Evolutionary conservation across 1,284 basidiomycete species (phyloP), one percentile per base, ranked within the genome.

Genomic region (Lignosus rhinocerotis): DNA sequence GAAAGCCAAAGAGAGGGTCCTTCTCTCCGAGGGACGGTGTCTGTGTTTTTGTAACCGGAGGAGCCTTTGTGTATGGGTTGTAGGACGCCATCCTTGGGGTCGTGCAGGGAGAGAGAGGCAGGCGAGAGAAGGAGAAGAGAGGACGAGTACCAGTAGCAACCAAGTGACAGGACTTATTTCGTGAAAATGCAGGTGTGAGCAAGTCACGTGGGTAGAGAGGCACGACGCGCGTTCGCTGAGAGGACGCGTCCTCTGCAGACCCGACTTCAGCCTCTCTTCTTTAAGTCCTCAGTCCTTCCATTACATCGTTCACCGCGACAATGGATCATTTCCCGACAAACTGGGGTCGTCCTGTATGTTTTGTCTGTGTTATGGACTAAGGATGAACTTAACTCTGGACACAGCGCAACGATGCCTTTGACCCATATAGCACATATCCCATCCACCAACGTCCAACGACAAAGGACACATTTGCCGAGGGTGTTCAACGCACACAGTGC

Each of bases 251-350:
- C 46, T 48, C 46, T 25, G 25, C 10, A 31, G 30, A 50, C 42
- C 32, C 55, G 45, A 51, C 54, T 44, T 53, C 46, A 25, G 25
- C 48, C 25, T 55, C 52, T 44, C 44, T 42, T 48, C 51, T 25
- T 2, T 2, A 2, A 2, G 2, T 25, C 25, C 25, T 25, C 25
- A 25, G 25, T 25, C 25, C 25, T 46, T 30, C 38, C 53, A 47
- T 52, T 21, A 47, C 19, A 31, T n/a, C 36, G 56, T 21, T 6
- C 11, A 45, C 51, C 10, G n/a, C 38, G 47, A 63, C 70, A 67
- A 92, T 92, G 90, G 88, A 92, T 70, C 89, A 91, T 73, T 89
- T 89, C 75, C 87, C 90, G 43, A 85, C 83, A 39, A 89, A 86
- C 78, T 92, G 90, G 90, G 89, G 89, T 34, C 80, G 86, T 43